These are phyloP conservation scores for Balamuthia mandrillaris DNA, from an alignment of 208 protist species.

Conservation along the genomic window DNA sequence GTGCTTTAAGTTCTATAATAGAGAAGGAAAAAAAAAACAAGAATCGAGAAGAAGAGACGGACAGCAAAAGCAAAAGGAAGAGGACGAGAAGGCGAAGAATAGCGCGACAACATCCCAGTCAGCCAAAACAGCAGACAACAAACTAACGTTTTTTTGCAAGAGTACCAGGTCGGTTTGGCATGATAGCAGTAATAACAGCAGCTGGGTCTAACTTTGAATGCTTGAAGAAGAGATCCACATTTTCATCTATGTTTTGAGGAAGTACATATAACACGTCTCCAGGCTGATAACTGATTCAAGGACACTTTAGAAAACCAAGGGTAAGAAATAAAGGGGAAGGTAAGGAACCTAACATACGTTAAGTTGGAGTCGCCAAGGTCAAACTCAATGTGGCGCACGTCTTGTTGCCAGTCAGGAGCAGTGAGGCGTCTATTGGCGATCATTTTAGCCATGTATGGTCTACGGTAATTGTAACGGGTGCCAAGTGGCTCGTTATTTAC, in stretches of 20 bases:
- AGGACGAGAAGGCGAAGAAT: too few species aligned
- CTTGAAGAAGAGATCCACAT: conserved; percentile 14
- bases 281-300: conserved; percentile 17
- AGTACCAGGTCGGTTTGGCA: background rate
- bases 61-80: background rate
- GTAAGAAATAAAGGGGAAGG: background rate
- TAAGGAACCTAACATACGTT: background rate
- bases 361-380: conserved; percentile 34
- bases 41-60: background rate
- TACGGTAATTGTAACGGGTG: background rate
- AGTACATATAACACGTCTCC: conserved; percentile 51
- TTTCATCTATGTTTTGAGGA: conserved; percentile 23
- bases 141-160: too few species aligned
- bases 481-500: background rate
- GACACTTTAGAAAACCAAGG: too few species aligned
- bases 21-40: background rate
- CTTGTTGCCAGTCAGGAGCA: conserved; percentile 54
- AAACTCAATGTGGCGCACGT: conserved; percentile 68
- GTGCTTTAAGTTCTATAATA: background rate
- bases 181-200: conserved; percentile 10
- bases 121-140: too few species aligned
- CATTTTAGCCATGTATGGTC: background rate
- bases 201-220: background rate
- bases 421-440: conserved; percentile 50
- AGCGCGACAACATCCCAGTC: too few species aligned